phyloP scores from a whole-genome alignment of 371 early-diverging fungal species.

The Blakeslea trispora region DNA sequence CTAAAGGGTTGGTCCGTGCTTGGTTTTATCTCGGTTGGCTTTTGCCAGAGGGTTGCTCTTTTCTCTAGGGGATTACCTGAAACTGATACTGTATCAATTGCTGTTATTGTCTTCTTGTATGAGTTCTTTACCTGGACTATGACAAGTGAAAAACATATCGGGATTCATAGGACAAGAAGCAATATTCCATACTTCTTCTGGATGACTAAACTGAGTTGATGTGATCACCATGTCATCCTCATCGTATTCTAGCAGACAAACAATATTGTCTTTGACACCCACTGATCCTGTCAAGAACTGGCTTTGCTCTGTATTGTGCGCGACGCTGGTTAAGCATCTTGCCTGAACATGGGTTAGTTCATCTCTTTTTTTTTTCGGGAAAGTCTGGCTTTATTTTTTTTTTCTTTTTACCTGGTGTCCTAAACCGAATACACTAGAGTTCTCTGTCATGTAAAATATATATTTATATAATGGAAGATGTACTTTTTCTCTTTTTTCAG shows the following conservation, averaged over 20 bases:
- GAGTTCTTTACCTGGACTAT: slow-evolving; percentile 47
- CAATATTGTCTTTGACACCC: slow-evolving; percentile 63
- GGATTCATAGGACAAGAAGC: slow-evolving; percentile 63
- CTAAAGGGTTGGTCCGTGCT: slow-evolving; percentile 3
- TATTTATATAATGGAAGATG: no score
- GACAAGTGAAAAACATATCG: slow-evolving; percentile 67
- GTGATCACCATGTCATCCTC: slow-evolving; percentile 67
- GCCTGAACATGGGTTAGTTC: slow-evolving; percentile 50
- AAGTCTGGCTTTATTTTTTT: no score
- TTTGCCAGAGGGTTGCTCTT: slow-evolving; percentile 40
- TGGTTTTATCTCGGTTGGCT: slow-evolving; percentile 29
- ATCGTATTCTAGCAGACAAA: slow-evolving; percentile 68
- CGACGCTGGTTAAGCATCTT: slow-evolving; percentile 67
- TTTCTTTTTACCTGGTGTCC: slow-evolving; percentile 62
- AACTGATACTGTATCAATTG: slow-evolving; percentile 13
- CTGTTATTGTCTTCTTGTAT: slow-evolving; percentile 1
- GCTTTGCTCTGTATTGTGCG: slow-evolving; percentile 65
- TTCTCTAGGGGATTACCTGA: slow-evolving; percentile 32
- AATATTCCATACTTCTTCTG: slow-evolving; percentile 73
- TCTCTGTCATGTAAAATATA: slow-evolving; percentile 39
- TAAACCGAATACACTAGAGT: slow-evolving; percentile 69
- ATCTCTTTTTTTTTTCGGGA: no score
- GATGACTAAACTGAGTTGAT: slow-evolving; percentile 67
- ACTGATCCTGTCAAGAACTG: slow-evolving; percentile 79
- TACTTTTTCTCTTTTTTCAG: no score